A percentile compares a stretch with the other conserved stretches of the same genome.
Conservation (phyloP, 768 basidiomycete genomes). For the Trametes cingulata region DNA sequence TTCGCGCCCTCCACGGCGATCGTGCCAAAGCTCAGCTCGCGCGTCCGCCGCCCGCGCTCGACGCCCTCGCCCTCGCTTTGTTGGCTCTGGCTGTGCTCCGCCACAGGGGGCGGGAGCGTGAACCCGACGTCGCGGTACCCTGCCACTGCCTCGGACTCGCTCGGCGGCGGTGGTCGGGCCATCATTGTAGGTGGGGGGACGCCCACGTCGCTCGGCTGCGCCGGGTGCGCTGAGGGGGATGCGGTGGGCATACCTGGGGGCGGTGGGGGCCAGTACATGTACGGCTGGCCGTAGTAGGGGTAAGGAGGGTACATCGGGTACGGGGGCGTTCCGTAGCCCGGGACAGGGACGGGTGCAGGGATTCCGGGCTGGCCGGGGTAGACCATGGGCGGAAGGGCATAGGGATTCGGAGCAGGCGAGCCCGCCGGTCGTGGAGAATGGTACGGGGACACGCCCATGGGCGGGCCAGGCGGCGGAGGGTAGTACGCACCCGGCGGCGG, state of each 20-base stretch:
- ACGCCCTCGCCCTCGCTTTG: background rate
- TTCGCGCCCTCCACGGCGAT: constrained; percentile 36
- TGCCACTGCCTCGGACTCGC: constrained; percentile 37
- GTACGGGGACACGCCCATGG: constrained; percentile 18
- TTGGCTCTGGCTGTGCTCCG: constrained; percentile 2
- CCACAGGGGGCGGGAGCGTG: constrained; percentile 21
- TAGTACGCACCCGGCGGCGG: constrained; percentile 10
- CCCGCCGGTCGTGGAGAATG: constrained; percentile 24
- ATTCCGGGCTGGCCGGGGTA: constrained; percentile 21
- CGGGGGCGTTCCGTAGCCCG: constrained; percentile 35
- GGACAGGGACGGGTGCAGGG: constrained; percentile 19
- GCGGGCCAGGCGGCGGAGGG: constrained; percentile 9
- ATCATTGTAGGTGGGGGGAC: constrained; percentile 36
- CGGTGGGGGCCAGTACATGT: constrained; percentile 38
- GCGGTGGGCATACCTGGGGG: background rate
- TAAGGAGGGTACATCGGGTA: constrained; percentile 39
- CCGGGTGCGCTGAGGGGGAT: constrained; percentile 6
- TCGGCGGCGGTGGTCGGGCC: constrained; percentile 35
- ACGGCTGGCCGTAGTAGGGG: constrained; percentile 37
- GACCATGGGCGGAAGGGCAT: constrained; percentile 22
- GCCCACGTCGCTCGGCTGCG: constrained; percentile 6
- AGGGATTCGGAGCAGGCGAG: constrained; percentile 20
- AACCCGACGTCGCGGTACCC: constrained; percentile 35
- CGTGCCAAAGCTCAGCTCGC: constrained; percentile 54
- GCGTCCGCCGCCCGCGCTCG: constrained; percentile 23